These are phyloP conservation scores for Vanrija humicola DNA, from an alignment of 1,284 basidiomycete species.

Conservation along the genomic window DNA sequence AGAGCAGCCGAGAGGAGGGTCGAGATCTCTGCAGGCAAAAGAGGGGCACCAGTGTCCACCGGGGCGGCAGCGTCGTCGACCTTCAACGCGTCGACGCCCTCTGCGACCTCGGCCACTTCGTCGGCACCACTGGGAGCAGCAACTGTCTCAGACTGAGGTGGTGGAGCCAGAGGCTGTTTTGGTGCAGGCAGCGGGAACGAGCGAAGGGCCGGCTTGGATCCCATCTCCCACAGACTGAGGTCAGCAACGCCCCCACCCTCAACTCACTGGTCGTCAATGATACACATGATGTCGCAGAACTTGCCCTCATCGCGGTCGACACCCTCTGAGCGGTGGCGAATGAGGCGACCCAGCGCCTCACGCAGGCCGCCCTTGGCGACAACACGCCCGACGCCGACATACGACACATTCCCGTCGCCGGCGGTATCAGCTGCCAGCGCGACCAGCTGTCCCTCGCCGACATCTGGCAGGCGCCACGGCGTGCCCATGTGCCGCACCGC, in stretches of 20 bases:
- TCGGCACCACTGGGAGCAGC: slow-evolving; percentile 42
- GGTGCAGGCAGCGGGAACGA: slow-evolving; percentile 32
- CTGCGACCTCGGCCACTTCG: slow-evolving; percentile 69
- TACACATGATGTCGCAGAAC: slow-evolving; percentile 45
- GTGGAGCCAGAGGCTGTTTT: slow-evolving; percentile 17
- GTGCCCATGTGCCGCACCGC: slow-evolving; percentile 39
- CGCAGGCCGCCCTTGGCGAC: slow-evolving; percentile 38
- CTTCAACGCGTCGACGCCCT: neutral
- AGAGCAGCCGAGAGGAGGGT: slow-evolving; percentile 62
- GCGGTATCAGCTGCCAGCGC: slow-evolving; percentile 27
- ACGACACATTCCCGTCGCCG: slow-evolving; percentile 25
- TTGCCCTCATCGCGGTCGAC: slow-evolving; percentile 42
- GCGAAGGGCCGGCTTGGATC: slow-evolving; percentile 28
- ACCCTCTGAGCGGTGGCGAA: slow-evolving; percentile 22
- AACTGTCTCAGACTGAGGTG: slow-evolving; percentile 12
- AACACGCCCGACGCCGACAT: slow-evolving; percentile 41
- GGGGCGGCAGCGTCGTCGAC: slow-evolving; percentile 14
- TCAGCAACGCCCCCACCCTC: neutral
- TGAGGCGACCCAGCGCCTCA: slow-evolving; percentile 32
- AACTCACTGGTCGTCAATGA: slow-evolving; percentile 46
- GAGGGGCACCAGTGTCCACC: slow-evolving; percentile 14
- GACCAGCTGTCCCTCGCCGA: slow-evolving; percentile 34
- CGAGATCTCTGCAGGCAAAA: slow-evolving; percentile 53
- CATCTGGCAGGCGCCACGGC: slow-evolving; percentile 39
- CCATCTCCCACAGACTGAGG: slow-evolving; percentile 42